phyloP scores from a whole-genome alignment of 2,329 filamentous ascomycete species.

The Pestalotiopsis sp. region DNA sequence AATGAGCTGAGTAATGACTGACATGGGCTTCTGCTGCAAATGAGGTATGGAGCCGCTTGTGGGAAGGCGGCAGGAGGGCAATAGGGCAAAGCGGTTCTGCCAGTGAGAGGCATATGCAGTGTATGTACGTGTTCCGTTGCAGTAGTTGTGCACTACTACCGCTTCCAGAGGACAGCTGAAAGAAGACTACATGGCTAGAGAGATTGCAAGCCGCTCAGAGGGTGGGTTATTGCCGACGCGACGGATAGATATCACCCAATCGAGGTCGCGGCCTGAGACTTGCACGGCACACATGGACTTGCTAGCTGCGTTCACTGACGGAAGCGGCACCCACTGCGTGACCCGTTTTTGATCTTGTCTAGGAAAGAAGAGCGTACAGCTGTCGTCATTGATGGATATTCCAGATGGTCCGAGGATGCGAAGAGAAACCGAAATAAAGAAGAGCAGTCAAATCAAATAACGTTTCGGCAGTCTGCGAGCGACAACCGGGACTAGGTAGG shows the following conservation, averaged over 20 bases:
- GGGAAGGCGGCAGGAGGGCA: background rate
- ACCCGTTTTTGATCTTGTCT: slow-evolving; percentile 1
- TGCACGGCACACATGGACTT: background rate
- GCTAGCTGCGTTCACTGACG: background rate
- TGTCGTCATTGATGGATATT: slow-evolving; percentile 9
- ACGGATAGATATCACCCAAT: background rate
- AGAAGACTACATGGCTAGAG: background rate
- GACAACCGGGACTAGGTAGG: slow-evolving; percentile 7
- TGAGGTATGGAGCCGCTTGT: background rate
- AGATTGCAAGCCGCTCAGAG: background rate
- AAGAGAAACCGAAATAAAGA: background rate
- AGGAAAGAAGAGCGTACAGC: background rate
- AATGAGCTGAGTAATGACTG: slow-evolving; percentile 6
- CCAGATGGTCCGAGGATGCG: background rate
- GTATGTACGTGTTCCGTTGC: no score
- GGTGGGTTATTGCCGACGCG: background rate
- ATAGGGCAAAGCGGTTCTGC: no score
- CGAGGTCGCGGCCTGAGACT: no score
- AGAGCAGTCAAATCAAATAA: slow-evolving; percentile 2
- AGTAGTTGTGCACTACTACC: background rate
- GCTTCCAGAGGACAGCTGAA: background rate
- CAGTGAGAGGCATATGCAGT: no score
- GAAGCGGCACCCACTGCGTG: background rate
- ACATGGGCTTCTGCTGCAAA: background rate
- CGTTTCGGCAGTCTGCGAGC: slow-evolving; percentile 2